Conservation (phyloP, 441 rosid species). For the Euphorbia neoarborescens region DNA sequence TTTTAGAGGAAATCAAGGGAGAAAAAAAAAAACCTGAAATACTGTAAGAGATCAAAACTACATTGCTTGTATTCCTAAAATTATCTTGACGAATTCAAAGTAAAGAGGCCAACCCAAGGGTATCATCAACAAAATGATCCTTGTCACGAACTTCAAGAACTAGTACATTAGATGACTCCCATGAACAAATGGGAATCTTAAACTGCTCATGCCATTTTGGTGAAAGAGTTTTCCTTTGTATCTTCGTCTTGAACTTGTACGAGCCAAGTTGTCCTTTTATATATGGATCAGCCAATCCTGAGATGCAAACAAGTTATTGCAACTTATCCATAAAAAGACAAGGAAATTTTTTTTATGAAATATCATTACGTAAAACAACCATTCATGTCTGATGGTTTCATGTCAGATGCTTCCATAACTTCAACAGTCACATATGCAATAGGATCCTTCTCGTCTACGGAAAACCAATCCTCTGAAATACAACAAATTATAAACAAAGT, state of each 20-base stretch:
- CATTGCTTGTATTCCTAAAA: neutral
- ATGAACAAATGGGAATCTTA: slow-evolving; percentile 60
- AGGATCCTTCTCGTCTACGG: slow-evolving; percentile 67
- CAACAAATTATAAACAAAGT: slow-evolving; percentile 12
- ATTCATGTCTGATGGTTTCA: slow-evolving; percentile 75
- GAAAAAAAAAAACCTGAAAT: neutral
- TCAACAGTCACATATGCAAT: slow-evolving; percentile 65
- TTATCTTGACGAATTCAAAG: neutral
- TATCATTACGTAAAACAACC: slow-evolving; percentile 38
- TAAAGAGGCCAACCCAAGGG: slow-evolving; percentile 58
- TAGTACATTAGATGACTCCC: slow-evolving; percentile 65
- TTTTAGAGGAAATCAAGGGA: neutral
- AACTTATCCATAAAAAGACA: neutral
- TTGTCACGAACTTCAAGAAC: slow-evolving; percentile 71
- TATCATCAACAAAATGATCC: slow-evolving; percentile 71
- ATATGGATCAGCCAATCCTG: slow-evolving; percentile 93
- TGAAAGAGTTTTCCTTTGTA: slow-evolving; percentile 54
- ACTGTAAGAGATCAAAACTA: neutral
- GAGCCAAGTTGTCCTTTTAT: slow-evolving; percentile 83
- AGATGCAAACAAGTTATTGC: slow-evolving; percentile 17
- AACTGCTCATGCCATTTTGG: slow-evolving; percentile 93
- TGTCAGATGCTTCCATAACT: slow-evolving; percentile 70
- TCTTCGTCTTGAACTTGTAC: slow-evolving; percentile 66
- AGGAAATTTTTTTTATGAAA: neutral
- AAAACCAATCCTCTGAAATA: slow-evolving; percentile 70